phyloP scores from a whole-genome alignment of 2,329 filamentous ascomycete species.

The Rutstroemia sp. region DNA sequence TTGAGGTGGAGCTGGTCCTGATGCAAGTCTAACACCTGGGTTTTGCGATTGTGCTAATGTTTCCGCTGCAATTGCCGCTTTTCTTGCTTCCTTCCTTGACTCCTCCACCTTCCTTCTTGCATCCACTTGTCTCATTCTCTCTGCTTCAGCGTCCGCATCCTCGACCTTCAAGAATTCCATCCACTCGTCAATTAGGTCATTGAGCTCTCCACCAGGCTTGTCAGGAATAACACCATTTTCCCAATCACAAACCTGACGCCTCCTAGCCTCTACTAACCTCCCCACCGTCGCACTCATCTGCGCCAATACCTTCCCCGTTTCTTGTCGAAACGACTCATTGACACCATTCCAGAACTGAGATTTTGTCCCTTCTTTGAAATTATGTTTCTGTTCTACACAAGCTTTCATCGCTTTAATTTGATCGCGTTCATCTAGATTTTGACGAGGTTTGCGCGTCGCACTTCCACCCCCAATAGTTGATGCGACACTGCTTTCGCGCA shows the following conservation, averaged over 20 bases:
- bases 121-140: constrained; percentile 30
- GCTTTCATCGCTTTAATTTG: constrained; percentile 28
- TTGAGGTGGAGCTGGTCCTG: constrained; percentile 12
- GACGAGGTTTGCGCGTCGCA: constrained; percentile 27
- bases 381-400: constrained; percentile 25
- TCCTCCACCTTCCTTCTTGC: constrained; percentile 27
- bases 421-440: constrained; percentile 29
- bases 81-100: constrained; percentile 26
- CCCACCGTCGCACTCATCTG: constrained; percentile 31
- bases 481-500: constrained; percentile 26
- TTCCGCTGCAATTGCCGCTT: constrained; percentile 27
- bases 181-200: constrained; percentile 27
- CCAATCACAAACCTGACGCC: constrained; percentile 28
- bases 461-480: constrained; percentile 24
- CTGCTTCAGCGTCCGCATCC: constrained; percentile 27
- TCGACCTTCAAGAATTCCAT: constrained; percentile 29
- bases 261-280: constrained; percentile 26
- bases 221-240: constrained; percentile 26
- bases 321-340: constrained; percentile 25
- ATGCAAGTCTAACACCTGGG: constrained; percentile 13
- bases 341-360: constrained; percentile 29
- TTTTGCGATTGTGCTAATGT: constrained; percentile 15
- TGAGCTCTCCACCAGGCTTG: constrained; percentile 27
- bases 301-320: constrained; percentile 27
- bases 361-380: constrained; percentile 29